Evolutionary conservation across 129 eudicot genomes (phyloP), one percentile per base, ranked within the genome.

Genomic region (Centella asiatica): DNA sequence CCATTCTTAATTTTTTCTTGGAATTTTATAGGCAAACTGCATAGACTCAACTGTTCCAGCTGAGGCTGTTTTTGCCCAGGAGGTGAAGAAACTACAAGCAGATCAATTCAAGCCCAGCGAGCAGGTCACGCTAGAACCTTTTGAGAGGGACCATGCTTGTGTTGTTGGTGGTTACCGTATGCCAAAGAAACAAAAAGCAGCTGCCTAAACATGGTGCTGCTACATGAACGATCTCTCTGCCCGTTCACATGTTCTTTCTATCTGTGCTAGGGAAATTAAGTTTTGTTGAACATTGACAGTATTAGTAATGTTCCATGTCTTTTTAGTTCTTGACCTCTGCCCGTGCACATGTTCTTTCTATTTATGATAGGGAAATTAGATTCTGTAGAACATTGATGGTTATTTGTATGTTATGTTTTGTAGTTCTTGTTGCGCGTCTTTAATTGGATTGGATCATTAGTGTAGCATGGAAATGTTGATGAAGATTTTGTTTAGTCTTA

Each of bases 1-100:
- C 15, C 27, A 17, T 0, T 13, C 12, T 37, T 37, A 37, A 37
- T 0, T 22, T 9, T 1, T 56, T n/a, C 28, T 56, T 15, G 3
- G 4, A 22, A 29, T n/a, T 48, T 27, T 57, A 49, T 17, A 90
- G 97, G 97, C 94, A n/a, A 90, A 83, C 84, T 90, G 97, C 74
- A 90, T 90, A 0, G 97, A 90, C 58, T 90, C 97, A 0, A 90
- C 97, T 1, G 88, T 76, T 2, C 87, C 97, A 0, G 97, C 95
- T 0, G 97, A 90, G 67, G 93, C 89, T 36, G 95, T 86, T 10
- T 90, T 86, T 77, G 97, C 95, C 17, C 77, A 85, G 4, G 95
- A 83, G 75, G 89, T 86, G 48, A 86, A 90, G 61, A 90, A 86
- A 67, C 79, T 90, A 4, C 86, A 83, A 47, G 86, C 81, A 0